Percentiles rank a stretch among this genome's conserved stretches.
These are phyloP conservation scores for Baeospora myosura DNA, from an alignment of 1,284 basidiomycete species.

Conservation along the genomic window DNA sequence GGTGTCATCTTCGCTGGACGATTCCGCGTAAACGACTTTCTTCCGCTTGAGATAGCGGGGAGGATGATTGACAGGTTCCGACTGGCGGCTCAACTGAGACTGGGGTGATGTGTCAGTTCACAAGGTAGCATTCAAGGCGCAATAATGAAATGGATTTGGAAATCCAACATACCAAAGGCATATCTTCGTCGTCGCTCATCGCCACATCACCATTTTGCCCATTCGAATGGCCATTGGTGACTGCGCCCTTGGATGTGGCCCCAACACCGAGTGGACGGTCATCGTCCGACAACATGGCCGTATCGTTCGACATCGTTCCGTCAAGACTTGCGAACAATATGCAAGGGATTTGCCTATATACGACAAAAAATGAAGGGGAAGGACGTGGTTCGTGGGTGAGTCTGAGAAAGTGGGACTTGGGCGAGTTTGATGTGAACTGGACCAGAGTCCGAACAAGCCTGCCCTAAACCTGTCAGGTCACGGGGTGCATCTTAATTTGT, in stretches of 20 bases:
- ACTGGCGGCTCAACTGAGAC: slow-evolving; percentile 45
- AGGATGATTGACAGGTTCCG: slow-evolving; percentile 40
- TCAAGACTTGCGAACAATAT: too few species aligned
- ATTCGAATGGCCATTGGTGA: slow-evolving; percentile 24
- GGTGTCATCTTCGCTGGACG: slow-evolving; percentile 62
- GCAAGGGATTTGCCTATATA: too few species aligned
- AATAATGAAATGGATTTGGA: slow-evolving; percentile 2
- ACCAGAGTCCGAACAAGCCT: too few species aligned
- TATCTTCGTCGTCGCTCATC: slow-evolving; percentile 62
- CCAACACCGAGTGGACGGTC: slow-evolving; percentile 55
- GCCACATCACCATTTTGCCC: slow-evolving; percentile 24
- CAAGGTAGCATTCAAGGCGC: too few species aligned
- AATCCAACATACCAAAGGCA: slow-evolving; percentile 53
- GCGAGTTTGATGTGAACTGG: too few species aligned
- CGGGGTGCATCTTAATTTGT: too few species aligned
- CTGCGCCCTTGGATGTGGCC: slow-evolving; percentile 23
- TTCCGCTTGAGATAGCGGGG: slow-evolving; percentile 51
- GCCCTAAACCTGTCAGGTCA: too few species aligned
- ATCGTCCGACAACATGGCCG: slow-evolving; percentile 54
- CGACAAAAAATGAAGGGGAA: too few species aligned
- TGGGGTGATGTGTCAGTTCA: too few species aligned
- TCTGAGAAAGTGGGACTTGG: too few species aligned
- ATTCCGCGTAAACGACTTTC: slow-evolving; percentile 39
- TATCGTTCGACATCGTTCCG: slow-evolving; percentile 47
- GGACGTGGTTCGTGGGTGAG: too few species aligned